Base-by-base conservation (phyloP, 2,329 filamentous ascomycete genomes). In the Zymoseptoria ardabiliae region DNA sequence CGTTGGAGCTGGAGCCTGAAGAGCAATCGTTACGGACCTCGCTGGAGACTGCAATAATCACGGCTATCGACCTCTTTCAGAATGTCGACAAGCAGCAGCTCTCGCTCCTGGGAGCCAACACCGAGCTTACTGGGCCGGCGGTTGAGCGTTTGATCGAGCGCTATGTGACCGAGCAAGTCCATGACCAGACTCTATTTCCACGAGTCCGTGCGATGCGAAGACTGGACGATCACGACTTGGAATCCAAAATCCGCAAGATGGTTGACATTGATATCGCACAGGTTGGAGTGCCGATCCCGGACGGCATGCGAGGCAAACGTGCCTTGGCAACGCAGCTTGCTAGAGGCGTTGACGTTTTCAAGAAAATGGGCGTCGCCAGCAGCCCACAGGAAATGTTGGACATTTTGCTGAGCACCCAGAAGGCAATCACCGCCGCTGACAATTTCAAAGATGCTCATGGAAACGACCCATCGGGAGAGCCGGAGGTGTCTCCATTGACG, bases 111-210 rank as follows among this genome's bases (percentile, higher is more conserved):
- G 94, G 92, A 19, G 90, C 92, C 4, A 96, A 91, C 1, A 99
- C 95, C 2, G 91, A 97, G 71, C 77, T 99, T 55, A 97, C 94
- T 0, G 93, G 94, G 0, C 90, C 92, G 1, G 78, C 95, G 8
- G 92, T 99, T 1, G 95, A 99, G 76, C 86, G 90, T 62, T 81
- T 99, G 68, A 97, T 99, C 65, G 94, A 99, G 74, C 87, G 91
- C 53, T 97, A 99, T 74, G 86, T 99, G 50, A 85, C 90, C 0
- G 94, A 97, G 71, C 93, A 96, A 72, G 85, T 97, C 6, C 93
- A 99, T 68, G 88, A 93, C 69, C 77, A 81, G 0, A 82, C 95
- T 25, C 78, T 99, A 9, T 99, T 96, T 69, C 90, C 92, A 0
- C 84, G 88, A 52, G 78, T 99, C 21, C 90, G 87, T 71, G 82